Conservation (phyloP, 192 early-diverging fungal species). For the Rhizophlyctis rosea region DNA sequence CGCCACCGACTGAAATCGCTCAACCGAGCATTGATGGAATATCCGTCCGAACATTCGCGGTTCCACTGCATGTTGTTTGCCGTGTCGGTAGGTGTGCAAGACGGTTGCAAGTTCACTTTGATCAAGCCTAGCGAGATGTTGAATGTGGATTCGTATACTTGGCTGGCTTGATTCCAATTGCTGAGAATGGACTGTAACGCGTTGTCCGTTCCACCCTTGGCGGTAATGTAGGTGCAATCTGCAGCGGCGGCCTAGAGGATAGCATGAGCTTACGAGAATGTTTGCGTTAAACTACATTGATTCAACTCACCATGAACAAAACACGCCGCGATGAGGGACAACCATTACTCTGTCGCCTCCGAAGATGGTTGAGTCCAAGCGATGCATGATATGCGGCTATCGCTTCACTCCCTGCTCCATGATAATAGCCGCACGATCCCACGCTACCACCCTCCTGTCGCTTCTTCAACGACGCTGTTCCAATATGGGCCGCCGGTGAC, state of each 20-base stretch:
- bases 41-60: conserved; percentile 62
- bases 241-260: conserved; percentile 36
- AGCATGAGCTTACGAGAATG: too few relatives aligned
- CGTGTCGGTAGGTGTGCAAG: conserved; percentile 31
- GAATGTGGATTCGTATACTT: conserved; percentile 79
- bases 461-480: conserved; percentile 1
- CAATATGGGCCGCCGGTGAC: too few relatives aligned
- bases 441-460: conserved; percentile 7
- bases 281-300: too few relatives aligned
- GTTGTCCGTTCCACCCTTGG: conserved; percentile 32
- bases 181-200: conserved; percentile 65
- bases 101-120: conserved; percentile 66
- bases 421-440: conserved; percentile 11
- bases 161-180: conserved; percentile 80
- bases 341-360: too few relatives aligned
- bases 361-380: too few relatives aligned
- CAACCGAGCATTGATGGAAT: conserved; percentile 69
- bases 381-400: background rate
- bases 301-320: conserved; percentile 32
- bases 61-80: conserved; percentile 63
- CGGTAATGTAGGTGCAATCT: conserved; percentile 45
- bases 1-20: conserved; percentile 92
- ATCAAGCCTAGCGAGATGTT: conserved; percentile 83
- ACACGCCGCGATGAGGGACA: conserved; percentile 32
- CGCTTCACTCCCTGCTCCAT: background rate